Evolutionary conservation across 2,329 filamentous ascomycete species (phyloP).

Genomic region (Sporothrix mexicana): DNA sequence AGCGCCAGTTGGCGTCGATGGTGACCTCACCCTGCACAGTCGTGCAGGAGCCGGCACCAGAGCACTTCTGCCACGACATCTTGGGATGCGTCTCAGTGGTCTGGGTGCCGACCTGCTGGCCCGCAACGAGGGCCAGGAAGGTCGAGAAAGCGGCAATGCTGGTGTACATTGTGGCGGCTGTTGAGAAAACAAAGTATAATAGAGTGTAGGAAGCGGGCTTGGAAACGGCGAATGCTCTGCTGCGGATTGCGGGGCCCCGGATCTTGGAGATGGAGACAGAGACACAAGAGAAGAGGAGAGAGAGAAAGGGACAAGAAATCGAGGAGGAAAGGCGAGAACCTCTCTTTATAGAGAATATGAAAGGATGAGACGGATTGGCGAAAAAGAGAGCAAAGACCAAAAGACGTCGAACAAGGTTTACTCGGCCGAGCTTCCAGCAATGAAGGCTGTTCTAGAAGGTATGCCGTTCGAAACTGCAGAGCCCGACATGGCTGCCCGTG

Average conservation of each 20-base stretch:
- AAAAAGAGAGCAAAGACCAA: neutral
- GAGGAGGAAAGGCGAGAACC: neutral
- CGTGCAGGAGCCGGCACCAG: conserved; percentile 53
- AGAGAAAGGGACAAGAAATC: neutral
- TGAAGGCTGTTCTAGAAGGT: conserved; percentile 28
- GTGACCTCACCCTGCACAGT: conserved; percentile 56
- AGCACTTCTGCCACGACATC: conserved; percentile 59
- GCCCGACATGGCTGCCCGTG: neutral
- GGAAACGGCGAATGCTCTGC: conserved; percentile 10
- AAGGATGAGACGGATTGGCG: neutral
- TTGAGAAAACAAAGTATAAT: conserved; percentile 4
- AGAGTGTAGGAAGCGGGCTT: conserved; percentile 15
- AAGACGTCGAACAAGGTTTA: neutral
- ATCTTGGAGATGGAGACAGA: conserved; percentile 30
- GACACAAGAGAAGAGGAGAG: conserved; percentile 18
- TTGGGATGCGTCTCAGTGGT: conserved; percentile 57
- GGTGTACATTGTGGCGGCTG: conserved; percentile 33
- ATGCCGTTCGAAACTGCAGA: conserved; percentile 1
- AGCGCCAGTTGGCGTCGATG: conserved; percentile 64
- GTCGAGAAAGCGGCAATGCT: conserved; percentile 49
- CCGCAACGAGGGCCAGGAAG: conserved; percentile 51
- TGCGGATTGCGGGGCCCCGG: conserved; percentile 33
- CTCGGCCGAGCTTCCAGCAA: neutral
- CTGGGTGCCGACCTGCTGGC: conserved; percentile 56
- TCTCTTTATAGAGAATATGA: conserved; percentile 27